Conservation (phyloP, 2,329 filamentous ascomycete genomes). For the Botrytis porri region DNA sequence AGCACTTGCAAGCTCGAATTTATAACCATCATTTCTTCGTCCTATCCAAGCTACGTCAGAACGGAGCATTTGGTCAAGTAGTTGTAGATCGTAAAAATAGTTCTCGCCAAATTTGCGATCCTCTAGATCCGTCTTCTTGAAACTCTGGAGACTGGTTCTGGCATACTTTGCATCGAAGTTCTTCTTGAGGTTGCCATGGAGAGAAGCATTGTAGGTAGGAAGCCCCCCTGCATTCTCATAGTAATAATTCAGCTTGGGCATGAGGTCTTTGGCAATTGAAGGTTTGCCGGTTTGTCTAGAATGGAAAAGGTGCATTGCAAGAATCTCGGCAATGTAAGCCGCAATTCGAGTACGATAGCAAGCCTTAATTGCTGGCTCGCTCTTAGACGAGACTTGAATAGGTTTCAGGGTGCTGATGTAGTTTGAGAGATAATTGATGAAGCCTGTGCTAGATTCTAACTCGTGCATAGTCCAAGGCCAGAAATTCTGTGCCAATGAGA, state of each 20-base stretch:
- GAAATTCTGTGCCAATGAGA: conserved; percentile 84
- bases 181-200: conserved; percentile 79
- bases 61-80: conserved; percentile 71
- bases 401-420: conserved; percentile 63
- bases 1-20: conserved; percentile 76
- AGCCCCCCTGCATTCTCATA: conserved; percentile 73
- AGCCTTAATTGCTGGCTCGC: conserved; percentile 45
- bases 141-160: conserved; percentile 68
- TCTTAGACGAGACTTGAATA: conserved; percentile 50
- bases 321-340: conserved; percentile 79
- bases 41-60: conserved; percentile 79
- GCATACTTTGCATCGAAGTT: conserved; percentile 80
- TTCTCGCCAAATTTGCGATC: conserved; percentile 65
- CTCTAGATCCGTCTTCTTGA: conserved; percentile 72
- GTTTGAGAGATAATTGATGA: conserved; percentile 68
- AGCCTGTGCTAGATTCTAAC: conserved; percentile 68
- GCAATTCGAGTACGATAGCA: conserved; percentile 69
- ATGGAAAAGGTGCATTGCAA: conserved; percentile 88
- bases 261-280: conserved; percentile 65
- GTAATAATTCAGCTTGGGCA: conserved; percentile 75
- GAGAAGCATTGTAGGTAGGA: conserved; percentile 79
- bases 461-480: conserved; percentile 93
- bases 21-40: conserved; percentile 67
- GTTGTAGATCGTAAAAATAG: conserved; percentile 80
- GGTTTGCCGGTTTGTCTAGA: conserved; percentile 72